Percentiles rank a stretch among this genome's conserved stretches.
Evolutionary conservation across 371 early-diverging fungal species (phyloP).

Genomic region (Mycotypha africana): DNA sequence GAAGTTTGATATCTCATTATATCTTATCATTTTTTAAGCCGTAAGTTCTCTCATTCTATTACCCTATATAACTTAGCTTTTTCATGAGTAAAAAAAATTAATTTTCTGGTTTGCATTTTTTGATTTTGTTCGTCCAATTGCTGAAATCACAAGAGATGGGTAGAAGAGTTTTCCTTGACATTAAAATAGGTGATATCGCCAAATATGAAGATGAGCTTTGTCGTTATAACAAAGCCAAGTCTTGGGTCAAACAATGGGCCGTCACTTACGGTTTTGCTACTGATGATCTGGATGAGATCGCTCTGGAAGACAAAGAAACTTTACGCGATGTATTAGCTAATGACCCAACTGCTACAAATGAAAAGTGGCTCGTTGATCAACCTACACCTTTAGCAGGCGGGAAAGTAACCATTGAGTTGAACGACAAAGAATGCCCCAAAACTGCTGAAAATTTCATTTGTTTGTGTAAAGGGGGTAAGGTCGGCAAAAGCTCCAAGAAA

Average conservation of each 20-base stretch:
- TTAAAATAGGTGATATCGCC: slow-evolving; percentile 42
- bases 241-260: slow-evolving; percentile 38
- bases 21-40: no score
- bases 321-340: slow-evolving; percentile 37
- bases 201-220: slow-evolving; percentile 18
- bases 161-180: slow-evolving; percentile 35
- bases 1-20: no score
- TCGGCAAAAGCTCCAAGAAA: slow-evolving; percentile 49
- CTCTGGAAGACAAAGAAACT: slow-evolving; percentile 30
- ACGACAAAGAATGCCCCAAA: slow-evolving; percentile 53
- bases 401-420: slow-evolving; percentile 43
- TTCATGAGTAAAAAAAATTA: no score
- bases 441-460: slow-evolving; percentile 54
- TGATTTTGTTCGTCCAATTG: no score
- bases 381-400: slow-evolving; percentile 43
- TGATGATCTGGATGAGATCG: slow-evolving; percentile 25
- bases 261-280: slow-evolving; percentile 37
- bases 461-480: slow-evolving; percentile 48
- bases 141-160: no score
- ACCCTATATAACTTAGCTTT: no score
- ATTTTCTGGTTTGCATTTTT: no score
- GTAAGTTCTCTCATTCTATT: no score
- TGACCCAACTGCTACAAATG: slow-evolving; percentile 24
- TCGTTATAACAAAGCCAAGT: slow-evolving; percentile 29
- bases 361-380: slow-evolving; percentile 29